Percentiles rank a stretch among this genome's conserved stretches.
phyloP scores from a whole-genome alignment of 1,284 basidiomycete species.

The Cerioporus squamosus region DNA sequence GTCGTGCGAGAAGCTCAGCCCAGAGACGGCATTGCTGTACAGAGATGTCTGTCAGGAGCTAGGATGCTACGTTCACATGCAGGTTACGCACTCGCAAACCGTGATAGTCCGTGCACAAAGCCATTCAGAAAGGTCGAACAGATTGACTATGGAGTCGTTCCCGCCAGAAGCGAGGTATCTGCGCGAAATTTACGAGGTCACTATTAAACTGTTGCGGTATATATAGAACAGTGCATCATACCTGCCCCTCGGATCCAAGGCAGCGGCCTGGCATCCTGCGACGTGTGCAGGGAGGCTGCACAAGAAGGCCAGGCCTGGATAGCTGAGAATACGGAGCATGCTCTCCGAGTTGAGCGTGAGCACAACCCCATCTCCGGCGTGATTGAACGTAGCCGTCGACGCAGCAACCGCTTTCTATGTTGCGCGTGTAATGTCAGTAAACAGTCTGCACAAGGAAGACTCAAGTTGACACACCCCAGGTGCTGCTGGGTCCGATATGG shows the following conservation, averaged over 20 bases:
- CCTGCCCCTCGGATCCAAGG: constrained; percentile 76
- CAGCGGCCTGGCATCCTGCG: constrained; percentile 73
- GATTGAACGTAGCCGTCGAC: constrained; percentile 72
- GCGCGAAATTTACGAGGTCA: not conserved
- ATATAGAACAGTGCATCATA: constrained; percentile 25
- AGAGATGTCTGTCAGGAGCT: not conserved
- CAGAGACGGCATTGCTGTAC: constrained; percentile 66
- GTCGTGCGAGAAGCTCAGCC: constrained; percentile 81
- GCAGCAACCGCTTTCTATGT: constrained; percentile 31
- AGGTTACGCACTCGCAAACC: constrained; percentile 69
- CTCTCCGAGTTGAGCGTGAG: constrained; percentile 65
- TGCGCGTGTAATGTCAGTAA: constrained; percentile 36
- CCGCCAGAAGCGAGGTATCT: constrained; percentile 81
- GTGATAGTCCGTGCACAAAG: constrained; percentile 76
- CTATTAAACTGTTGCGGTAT: not conserved
- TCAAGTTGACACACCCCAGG: constrained; percentile 41
- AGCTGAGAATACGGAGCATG: constrained; percentile 67
- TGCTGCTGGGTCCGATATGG: constrained; percentile 34
- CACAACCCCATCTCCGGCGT: constrained; percentile 70
- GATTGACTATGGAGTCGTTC: constrained; percentile 77
- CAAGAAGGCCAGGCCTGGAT: constrained; percentile 58
- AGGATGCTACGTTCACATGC: too few species aligned
- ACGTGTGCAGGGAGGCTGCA: constrained; percentile 74
- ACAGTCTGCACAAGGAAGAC: not conserved
- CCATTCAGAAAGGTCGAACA: constrained; percentile 80